These are phyloP conservation scores for Agaricus blazei DNA, from an alignment of 768 basidiomycete species.

Conservation along the genomic window DNA sequence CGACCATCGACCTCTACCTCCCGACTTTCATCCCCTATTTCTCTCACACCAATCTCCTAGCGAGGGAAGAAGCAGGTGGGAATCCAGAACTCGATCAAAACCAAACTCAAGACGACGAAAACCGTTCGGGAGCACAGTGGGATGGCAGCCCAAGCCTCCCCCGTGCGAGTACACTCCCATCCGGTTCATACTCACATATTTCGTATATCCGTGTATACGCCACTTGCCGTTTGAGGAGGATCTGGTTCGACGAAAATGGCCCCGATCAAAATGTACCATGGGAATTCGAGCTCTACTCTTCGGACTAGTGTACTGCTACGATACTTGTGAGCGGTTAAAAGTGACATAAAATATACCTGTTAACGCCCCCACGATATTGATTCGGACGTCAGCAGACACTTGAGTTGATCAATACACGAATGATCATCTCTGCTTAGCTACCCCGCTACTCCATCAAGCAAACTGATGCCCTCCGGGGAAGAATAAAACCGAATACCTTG, in stretches of 20 bases:
- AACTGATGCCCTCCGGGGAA: too few species aligned
- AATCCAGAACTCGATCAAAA: background rate
- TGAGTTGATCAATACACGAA: too few species aligned
- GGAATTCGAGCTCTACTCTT: conserved; percentile 69
- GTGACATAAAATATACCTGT: too few species aligned
- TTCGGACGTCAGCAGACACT: too few species aligned
- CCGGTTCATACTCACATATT: conserved; percentile 49
- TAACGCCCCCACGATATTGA: too few species aligned
- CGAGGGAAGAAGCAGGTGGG: background rate
- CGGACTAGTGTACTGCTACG: conserved; percentile 7
- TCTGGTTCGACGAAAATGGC: conserved; percentile 66
- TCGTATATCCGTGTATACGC: conserved; percentile 75
- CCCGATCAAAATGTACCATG: conserved; percentile 54
- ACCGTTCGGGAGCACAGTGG: too few species aligned
- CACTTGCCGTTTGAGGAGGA: conserved; percentile 67
- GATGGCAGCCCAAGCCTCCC: too few species aligned
- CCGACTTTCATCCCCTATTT: conserved; percentile 59
- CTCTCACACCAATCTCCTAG: conserved; percentile 31
- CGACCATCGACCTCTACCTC: conserved; percentile 55
- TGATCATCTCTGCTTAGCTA: too few species aligned
- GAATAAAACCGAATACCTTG: too few species aligned
- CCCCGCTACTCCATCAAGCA: too few species aligned
- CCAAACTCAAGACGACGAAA: background rate
- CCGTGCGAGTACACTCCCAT: background rate
- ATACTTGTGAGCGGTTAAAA: too few species aligned